A percentile compares a stretch with the other conserved stretches of the same genome.
Conservation (phyloP, 371 early-diverging fungal genomes). For the Blakeslea trispora region DNA sequence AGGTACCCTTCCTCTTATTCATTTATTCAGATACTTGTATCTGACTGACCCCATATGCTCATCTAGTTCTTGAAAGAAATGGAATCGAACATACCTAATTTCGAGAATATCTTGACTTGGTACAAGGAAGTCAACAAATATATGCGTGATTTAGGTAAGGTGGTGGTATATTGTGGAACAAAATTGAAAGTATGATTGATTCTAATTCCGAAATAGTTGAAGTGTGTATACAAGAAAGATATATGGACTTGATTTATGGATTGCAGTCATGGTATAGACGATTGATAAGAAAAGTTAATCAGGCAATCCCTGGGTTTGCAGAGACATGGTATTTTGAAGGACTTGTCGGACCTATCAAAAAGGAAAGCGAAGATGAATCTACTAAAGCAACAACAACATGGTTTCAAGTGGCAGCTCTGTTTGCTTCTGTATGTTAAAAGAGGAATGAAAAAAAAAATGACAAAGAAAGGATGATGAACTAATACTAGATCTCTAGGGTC, state of each 20-base stretch:
- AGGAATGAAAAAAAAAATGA: no score
- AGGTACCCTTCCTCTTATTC: no score
- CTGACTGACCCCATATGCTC: background rate
- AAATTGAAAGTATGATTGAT: no score
- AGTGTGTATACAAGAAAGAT: slow-evolving; percentile 33
- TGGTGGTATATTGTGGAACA: background rate
- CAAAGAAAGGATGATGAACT: background rate
- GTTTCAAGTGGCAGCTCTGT: slow-evolving; percentile 40
- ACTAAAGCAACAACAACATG: slow-evolving; percentile 19
- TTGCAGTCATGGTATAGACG: slow-evolving; percentile 44
- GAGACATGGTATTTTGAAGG: slow-evolving; percentile 33
- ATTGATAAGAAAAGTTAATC: slow-evolving; percentile 20
- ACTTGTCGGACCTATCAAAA: slow-evolving; percentile 26
- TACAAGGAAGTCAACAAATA: slow-evolving; percentile 27
- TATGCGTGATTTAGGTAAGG: slow-evolving; percentile 27
- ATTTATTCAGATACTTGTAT: slow-evolving; percentile 4
- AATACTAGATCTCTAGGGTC: slow-evolving; percentile 20
- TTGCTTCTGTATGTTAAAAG: slow-evolving; percentile 33
- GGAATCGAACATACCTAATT: slow-evolving; percentile 17
- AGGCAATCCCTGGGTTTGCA: slow-evolving; percentile 19
- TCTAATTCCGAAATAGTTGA: slow-evolving; percentile 14
- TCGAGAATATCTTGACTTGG: slow-evolving; percentile 19
- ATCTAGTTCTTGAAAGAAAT: slow-evolving; percentile 17
- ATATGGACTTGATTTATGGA: slow-evolving; percentile 41
- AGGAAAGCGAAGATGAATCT: slow-evolving; percentile 2